Evolutionary conservation across 2,329 filamentous ascomycete species (phyloP), one percentile per base, ranked within the genome.

Genomic region (Dryadomyces quercivorus): DNA sequence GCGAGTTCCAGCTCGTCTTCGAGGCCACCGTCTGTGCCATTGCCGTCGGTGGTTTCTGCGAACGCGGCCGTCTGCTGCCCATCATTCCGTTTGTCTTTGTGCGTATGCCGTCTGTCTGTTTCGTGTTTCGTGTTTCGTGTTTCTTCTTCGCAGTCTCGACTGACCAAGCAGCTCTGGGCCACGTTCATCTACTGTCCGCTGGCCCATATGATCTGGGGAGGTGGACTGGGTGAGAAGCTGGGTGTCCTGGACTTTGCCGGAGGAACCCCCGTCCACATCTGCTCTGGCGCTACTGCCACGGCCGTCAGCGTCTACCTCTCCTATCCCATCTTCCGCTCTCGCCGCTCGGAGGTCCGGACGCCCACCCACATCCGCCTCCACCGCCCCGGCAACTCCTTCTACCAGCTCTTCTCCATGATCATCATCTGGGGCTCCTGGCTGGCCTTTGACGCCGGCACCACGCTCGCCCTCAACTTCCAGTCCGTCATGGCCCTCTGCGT

Each of bases 371-470:
- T 57, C 12, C 53, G 51, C 3, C 26, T 57, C 5, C 56, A 57
- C 44, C 47, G 48, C 16, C 56, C 56, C 5, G 53, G 53, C 9
- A 55, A 53, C 26, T 18, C 53, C 2, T 54, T 53, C 8, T 52
- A 53, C 38, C 56, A 57, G 67, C 62, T 76, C 4, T 90, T 97
- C 61, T 95, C 91, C 7, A 80, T 97, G 64, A 95, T 97, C 71
- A 89, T 97, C 63, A 88, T 97, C 56, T 97, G 91, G 90, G 96
- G 97, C 65, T 92, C 92, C 64, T 97, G 93, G 93, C 78, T 97
- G 59, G 93, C 91, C 52, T 97, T 97, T 81, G 97, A 97, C 76
- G 93, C 92, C 63, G 92, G 93, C 58, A 95, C 90, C 34, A 76
- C 91, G 34, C 95, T 96, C 61, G 90, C 91, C 61, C 88, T 91